Conservation (phyloP, 768 basidiomycete species). For the Tulasnella sp. region DNA sequence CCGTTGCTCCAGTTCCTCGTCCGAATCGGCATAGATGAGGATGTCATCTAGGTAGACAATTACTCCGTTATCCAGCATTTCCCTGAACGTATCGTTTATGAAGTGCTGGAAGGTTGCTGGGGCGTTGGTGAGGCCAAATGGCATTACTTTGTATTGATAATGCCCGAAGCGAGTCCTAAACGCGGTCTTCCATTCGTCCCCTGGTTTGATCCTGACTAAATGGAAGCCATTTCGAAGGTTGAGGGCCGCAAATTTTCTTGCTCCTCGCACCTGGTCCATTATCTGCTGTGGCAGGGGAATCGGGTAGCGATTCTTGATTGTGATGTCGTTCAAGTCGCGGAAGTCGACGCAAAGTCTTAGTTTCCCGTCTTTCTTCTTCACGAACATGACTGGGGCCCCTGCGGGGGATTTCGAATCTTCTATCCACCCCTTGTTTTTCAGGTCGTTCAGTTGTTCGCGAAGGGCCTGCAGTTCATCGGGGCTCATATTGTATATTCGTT, state of each 20-base stretch:
- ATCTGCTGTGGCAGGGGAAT: constrained; percentile 16
- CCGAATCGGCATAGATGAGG: constrained; percentile 31
- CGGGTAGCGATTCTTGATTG: neutral
- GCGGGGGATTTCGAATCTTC: constrained; percentile 29
- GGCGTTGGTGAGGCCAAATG: constrained; percentile 36
- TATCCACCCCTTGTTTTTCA: constrained; percentile 33
- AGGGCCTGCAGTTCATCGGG: neutral
- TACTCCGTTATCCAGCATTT: constrained; percentile 32
- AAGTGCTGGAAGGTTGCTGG: constrained; percentile 34
- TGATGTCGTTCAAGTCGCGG: neutral
- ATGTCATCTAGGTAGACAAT: constrained; percentile 36
- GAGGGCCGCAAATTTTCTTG: constrained; percentile 32
- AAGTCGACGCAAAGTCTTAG: constrained; percentile 27
- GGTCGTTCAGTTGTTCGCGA: constrained; percentile 32
- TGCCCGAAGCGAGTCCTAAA: constrained; percentile 34
- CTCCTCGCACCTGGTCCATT: constrained; percentile 28
- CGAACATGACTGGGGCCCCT: constrained; percentile 35
- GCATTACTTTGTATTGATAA: constrained; percentile 36
- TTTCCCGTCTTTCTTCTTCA: constrained; percentile 34
- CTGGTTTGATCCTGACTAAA: constrained; percentile 33
- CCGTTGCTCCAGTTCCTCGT: constrained; percentile 26
- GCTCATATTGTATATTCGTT: neutral
- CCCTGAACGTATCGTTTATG: constrained; percentile 32
- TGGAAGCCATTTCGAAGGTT: constrained; percentile 35
- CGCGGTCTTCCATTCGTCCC: constrained; percentile 36